A percentile compares a stretch with the other conserved stretches of the same genome.
Conservation (phyloP, 1,284 basidiomycete genomes). For the Trichosporon sp. region DNA sequence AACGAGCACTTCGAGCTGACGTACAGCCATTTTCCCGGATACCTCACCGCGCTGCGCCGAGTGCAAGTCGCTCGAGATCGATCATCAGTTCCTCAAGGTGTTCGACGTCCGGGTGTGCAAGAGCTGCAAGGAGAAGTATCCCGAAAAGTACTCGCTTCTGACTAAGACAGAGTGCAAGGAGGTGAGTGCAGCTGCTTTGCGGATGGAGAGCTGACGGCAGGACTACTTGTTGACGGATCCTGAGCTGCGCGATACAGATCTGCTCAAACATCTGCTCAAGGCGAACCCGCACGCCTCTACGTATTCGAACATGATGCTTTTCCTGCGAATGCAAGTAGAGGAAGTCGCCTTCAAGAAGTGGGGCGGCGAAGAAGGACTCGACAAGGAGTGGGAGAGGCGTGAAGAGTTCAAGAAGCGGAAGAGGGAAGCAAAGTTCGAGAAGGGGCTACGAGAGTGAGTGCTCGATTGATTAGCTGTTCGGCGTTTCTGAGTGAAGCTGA, state of each 20-base stretch:
- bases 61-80: constrained; percentile 77
- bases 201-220: constrained; percentile 44
- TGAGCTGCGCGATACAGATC: constrained; percentile 84
- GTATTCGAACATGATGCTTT: constrained; percentile 99
- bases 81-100: constrained; percentile 67
- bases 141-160: constrained; percentile 87
- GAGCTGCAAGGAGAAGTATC: constrained; percentile 77
- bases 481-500: background rate
- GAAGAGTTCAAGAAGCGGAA: constrained; percentile 79
- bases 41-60: constrained; percentile 76
- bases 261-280: constrained; percentile 88
- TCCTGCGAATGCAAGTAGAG: constrained; percentile 88
- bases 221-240: constrained; percentile 87
- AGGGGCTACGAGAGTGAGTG: constrained; percentile 63
- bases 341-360: constrained; percentile 97
- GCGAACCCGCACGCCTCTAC: constrained; percentile 96
- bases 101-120: constrained; percentile 83
- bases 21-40: constrained; percentile 51
- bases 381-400: constrained; percentile 78
- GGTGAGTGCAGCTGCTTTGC: constrained; percentile 49
- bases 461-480: background rate
- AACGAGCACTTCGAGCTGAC: background rate
- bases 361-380: constrained; percentile 86
- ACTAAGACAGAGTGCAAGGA: constrained; percentile 99
- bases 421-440: constrained; percentile 88